Conservation (phyloP, 306 rosid genomes). For the Sechiopsis laciniata region DNA sequence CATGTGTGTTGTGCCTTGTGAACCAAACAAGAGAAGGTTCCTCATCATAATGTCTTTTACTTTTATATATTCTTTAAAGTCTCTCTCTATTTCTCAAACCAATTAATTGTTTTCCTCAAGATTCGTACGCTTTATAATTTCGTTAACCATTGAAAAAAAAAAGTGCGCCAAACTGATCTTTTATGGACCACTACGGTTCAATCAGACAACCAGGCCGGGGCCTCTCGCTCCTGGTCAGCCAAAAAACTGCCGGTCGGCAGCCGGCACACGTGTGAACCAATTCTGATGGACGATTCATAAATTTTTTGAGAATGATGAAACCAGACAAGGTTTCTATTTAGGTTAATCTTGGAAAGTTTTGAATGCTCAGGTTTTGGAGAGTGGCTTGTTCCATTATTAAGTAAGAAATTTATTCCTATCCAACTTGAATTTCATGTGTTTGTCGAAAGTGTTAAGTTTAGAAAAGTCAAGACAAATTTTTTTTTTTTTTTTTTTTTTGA, state of each 20-base stretch:
- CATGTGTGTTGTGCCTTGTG: slow-evolving; percentile 14
- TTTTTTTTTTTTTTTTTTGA: no score
- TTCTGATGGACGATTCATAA: neutral
- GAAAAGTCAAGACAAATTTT: no score
- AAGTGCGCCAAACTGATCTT: neutral
- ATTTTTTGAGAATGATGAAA: neutral
- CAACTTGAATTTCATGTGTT: neutral
- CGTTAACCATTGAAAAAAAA: neutral
- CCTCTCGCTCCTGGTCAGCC: neutral
- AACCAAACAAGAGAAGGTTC: slow-evolving; percentile 20
- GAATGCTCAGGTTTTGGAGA: neutral
- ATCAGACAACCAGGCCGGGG: neutral
- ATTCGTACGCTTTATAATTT: slow-evolving; percentile 11
- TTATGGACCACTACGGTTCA: neutral
- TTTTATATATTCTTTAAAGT: neutral
- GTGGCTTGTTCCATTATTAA: neutral
- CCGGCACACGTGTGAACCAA: neutral
- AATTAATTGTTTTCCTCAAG: neutral
- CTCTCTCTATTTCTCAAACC: neutral
- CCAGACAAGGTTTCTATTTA: neutral
- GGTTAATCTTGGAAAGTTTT: neutral
- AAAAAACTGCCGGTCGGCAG: neutral
- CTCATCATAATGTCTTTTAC: slow-evolving; percentile 13
- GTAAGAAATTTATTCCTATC: neutral
- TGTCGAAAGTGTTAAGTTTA: neutral